Conservation (phyloP, 2,329 filamentous ascomycete species). For the Aurifilum marmelostoma region DNA sequence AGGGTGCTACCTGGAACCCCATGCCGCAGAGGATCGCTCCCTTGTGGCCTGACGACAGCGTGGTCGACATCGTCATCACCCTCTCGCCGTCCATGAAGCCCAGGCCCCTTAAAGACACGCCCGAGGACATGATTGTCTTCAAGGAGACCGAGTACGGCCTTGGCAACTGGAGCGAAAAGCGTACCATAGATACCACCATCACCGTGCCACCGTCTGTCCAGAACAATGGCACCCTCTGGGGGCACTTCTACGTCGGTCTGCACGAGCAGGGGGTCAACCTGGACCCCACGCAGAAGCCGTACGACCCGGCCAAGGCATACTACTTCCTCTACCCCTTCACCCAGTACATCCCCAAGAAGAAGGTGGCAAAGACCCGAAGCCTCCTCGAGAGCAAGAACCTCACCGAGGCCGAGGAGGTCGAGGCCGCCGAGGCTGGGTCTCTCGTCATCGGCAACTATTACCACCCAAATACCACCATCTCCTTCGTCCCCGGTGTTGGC, state of each 20-base stretch:
- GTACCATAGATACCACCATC: conserved; percentile 77
- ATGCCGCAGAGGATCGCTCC: conserved; percentile 76
- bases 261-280: conserved; percentile 64
- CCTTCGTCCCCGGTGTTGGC: conserved; percentile 81
- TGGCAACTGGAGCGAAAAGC: conserved; percentile 77
- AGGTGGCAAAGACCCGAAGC: conserved; percentile 83
- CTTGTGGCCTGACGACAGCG: conserved; percentile 81
- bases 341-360: conserved; percentile 90
- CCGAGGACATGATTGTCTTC: conserved; percentile 72
- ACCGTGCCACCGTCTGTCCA: conserved; percentile 78
- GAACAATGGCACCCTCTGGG: conserved; percentile 91
- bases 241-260: conserved; percentile 87
- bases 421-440: conserved; percentile 61
- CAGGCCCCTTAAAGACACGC: conserved; percentile 66
- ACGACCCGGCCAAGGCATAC: conserved; percentile 76
- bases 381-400: conserved; percentile 64
- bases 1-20: conserved; percentile 64
- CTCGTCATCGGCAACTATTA: conserved; percentile 79
- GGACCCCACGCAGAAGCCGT: conserved; percentile 74
- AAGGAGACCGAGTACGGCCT: conserved; percentile 80
- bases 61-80: conserved; percentile 82
- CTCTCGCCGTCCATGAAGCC: conserved; percentile 76
- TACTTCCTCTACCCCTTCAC: conserved; percentile 86
- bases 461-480: conserved; percentile 90
- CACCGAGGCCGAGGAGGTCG: conserved; percentile 54